Conservation (phyloP, 345 rosid species). For the Hirschfeldia incana region DNA sequence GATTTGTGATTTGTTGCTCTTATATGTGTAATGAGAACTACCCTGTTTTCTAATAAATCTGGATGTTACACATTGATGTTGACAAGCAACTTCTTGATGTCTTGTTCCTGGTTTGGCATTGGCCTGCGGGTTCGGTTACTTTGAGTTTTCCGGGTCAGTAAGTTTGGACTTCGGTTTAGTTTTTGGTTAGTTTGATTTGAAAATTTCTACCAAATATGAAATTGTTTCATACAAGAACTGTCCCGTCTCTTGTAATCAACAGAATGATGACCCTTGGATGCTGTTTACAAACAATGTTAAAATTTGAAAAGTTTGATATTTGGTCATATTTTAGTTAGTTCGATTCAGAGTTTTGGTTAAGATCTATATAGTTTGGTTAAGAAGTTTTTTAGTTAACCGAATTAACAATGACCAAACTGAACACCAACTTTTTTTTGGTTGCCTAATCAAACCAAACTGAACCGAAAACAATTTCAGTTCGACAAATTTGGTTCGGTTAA, state of each 20-base stretch:
- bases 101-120: neutral
- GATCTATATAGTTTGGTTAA: neutral
- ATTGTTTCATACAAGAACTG: too few species aligned
- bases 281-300: too few species aligned
- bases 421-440: neutral
- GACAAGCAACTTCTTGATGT: neutral
- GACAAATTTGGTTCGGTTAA: neutral
- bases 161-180: neutral
- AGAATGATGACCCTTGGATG: too few species aligned
- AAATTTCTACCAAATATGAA: too few species aligned
- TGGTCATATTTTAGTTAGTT: too few species aligned
- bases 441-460: neutral
- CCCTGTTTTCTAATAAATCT: neutral
- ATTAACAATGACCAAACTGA: neutral
- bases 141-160: neutral
- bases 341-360: neutral
- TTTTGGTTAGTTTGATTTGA: too few species aligned
- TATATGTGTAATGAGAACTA: conserved; percentile 4
- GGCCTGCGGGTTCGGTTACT: neutral
- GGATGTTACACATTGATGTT: neutral
- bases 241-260: too few species aligned
- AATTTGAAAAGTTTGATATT: too few species aligned
- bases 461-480: too few species aligned
- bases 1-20: conserved; percentile 29
- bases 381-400: neutral